A percentile compares a stretch with the other conserved stretches of the same genome.
Conservation (phyloP, 73 alveolate genomes). For the Tetrahymena elliotti region DNA sequence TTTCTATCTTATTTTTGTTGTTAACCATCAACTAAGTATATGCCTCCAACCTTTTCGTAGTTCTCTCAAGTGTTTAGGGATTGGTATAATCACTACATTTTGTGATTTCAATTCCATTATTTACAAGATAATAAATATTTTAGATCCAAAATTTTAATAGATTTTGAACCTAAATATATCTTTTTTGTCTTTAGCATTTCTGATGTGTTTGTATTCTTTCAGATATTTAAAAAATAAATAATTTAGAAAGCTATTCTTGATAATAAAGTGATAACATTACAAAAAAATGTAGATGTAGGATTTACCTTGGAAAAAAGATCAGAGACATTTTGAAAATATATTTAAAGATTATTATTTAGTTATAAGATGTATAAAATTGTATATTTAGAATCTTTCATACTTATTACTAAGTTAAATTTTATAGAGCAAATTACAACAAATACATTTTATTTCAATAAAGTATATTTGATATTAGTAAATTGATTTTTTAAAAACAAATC, state of each 20-base stretch:
- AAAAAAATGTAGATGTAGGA: not conserved
- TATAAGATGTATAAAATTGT: not conserved
- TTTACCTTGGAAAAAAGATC: not conserved
- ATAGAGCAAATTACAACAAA: too few relatives aligned
- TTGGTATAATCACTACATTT: not conserved
- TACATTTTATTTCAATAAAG: too few relatives aligned
- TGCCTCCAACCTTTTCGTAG: not conserved
- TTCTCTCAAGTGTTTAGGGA: not conserved
- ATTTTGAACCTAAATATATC: not conserved
- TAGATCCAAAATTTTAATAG: not conserved
- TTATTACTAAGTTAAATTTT: too few relatives aligned
- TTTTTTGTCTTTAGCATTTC: not conserved
- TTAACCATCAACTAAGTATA: not conserved
- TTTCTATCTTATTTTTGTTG: not conserved
- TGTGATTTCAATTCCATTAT: not conserved
- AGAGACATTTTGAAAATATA: not conserved
- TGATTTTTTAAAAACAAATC: too few relatives aligned
- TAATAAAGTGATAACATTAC: not conserved
- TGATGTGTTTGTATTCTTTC: not conserved
- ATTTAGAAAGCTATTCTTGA: not conserved
- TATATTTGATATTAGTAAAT: too few relatives aligned
- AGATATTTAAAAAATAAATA: not conserved
- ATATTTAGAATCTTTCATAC: not conserved
- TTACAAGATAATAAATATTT: not conserved
- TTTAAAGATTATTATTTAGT: not conserved